Evolutionary conservation across 768 basidiomycete genomes (phyloP), one percentile per base, ranked within the genome.

Genomic region (Sporobolomyces phaffii): DNA sequence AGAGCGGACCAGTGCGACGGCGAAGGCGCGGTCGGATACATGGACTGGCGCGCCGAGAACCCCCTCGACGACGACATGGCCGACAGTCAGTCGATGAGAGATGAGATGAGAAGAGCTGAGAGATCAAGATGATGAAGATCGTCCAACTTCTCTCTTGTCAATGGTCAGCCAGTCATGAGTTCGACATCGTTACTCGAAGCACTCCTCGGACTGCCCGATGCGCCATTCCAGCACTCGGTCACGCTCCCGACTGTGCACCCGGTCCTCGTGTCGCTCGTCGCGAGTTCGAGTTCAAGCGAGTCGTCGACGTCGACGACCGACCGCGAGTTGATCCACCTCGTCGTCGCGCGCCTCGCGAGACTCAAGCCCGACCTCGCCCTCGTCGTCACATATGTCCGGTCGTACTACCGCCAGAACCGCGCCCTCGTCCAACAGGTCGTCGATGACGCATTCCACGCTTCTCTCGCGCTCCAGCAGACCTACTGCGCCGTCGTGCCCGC

Each of bases 21-120:
- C 8, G 58, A 29, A 1, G 65, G 45, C 28, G 65, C 50, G 4
- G 45, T 26, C 1, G 70, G 70, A 47, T 67, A 71, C 26, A 71
- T 40, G 0, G 65, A 67, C 6, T 33, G 56, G 2, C 65, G 57
- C 1, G 52, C 61, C 58, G n/a, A n/a, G n/a, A n/a, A n/a, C n/a
- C n/a, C n/a, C n/a, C n/a, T n/a, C n/a, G n/a, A n/a, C n/a, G n/a
- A n/a, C n/a, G n/a, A n/a, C n/a, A n/a, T n/a, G n/a, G n/a, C n/a
- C n/a, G n/a, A n/a, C n/a, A n/a, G 31, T 5, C 22, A 38, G 36
- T 40, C 8, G 36, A 40, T n/a, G 43, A 8, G 15, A 2, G 51
- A 18, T 36, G 13, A 14, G 43, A 36, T 28, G 26, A 4, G 29
- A 13, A 15, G 9, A 18, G 22, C 18, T 17, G 31, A 34, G 50